Base-by-base conservation (phyloP, 768 basidiomycete genomes). In the Mycena latifolia region DNA sequence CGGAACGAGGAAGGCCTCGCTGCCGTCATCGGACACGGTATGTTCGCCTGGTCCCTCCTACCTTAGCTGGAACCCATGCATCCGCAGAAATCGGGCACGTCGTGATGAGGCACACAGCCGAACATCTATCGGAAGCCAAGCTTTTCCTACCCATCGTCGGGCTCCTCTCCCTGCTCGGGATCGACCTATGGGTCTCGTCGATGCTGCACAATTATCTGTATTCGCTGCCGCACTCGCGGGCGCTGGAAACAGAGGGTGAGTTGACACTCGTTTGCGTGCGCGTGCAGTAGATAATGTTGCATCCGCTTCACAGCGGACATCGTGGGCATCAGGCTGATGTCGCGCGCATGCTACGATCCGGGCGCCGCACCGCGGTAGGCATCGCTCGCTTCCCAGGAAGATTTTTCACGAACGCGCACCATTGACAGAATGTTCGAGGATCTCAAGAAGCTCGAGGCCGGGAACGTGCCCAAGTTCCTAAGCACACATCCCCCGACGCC, bases 341-440 rank as follows among this genome's bases (percentile, higher is more conserved):
- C 94, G 54, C 85, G 84, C 69, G 96, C 95, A 0, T 99, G 96
- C 78, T 98, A 88, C 75, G 86, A 98, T 73, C 96, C 96, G 0
- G 79, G 76, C 20, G 92, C 90, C 24, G 86, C 93, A 4, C 88
- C 92, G 15, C 83, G 85, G 94, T 95, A 71, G 70, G 35, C 10
- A 25, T 11, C n/a, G 3, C 7, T 7, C 31, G 1, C 17, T 33
- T 35, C 14, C 22, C 17, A 10, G 29, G 2, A 12, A 29, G 14
- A 2, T 18, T 35, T 22, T 52, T 5, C 33, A 18, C n/a, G 2
- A 9, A n/a, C 28, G 25, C 59, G n/a, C 48, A 56, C 35, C 5
- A 22, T 33, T 51, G 33, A 35, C 20, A 93, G 92, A 67, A 86
- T 96, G 83, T 95, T 94, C 78, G 75, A 77, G 52, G 87, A 92